phyloP scores from a whole-genome alignment of 2,329 filamentous ascomycete genomes.

The Fusarium citri region DNA sequence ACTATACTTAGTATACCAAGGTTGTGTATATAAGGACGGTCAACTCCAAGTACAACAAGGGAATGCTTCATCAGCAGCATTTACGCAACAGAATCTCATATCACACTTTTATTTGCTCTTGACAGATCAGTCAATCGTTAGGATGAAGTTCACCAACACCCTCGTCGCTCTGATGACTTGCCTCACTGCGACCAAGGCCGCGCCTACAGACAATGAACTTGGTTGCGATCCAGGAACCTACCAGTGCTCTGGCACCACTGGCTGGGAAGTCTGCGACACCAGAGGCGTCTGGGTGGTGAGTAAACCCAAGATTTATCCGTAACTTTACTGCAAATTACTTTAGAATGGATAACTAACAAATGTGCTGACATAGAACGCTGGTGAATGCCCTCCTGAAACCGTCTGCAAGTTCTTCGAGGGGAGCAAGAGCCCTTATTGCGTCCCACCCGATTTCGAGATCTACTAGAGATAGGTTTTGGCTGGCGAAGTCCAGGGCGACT shows the following conservation, averaged over 20 bases:
- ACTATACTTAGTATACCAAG: neutral
- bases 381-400: neutral
- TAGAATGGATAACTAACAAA: neutral
- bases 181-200: neutral
- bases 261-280: neutral
- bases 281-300: neutral
- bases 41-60: neutral
- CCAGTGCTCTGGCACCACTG: neutral
- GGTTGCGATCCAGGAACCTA: neutral
- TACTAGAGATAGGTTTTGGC: neutral
- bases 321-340: neutral
- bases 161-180: neutral
- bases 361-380: neutral
- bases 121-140: neutral
- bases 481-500: fast-evolving
- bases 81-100: neutral
- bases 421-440: neutral
- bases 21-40: neutral
- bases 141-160: neutral
- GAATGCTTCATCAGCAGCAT: neutral
- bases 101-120: neutral
- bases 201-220: neutral
- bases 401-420: neutral
- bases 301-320: neutral
- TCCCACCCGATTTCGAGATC: neutral